Conservation (phyloP, 1,284 basidiomycete species). For the Cutaneotrichosporon cavernicola region DNA sequence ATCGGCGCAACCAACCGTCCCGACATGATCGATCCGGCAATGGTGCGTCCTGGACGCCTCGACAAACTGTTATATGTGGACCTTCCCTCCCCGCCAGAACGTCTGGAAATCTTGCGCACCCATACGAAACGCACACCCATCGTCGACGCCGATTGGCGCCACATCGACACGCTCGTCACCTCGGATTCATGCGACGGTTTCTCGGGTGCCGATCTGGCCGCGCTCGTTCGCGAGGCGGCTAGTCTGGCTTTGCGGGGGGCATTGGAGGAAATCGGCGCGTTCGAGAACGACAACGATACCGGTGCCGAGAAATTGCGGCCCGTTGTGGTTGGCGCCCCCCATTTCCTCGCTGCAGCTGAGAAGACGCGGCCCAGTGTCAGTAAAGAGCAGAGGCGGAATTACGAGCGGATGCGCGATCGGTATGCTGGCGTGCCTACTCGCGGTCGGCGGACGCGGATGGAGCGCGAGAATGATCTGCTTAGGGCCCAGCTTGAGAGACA, state of each 20-base stretch:
- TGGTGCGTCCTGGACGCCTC: constrained; percentile 92
- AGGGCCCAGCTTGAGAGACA: constrained; percentile 2
- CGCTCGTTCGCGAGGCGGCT: constrained; percentile 84
- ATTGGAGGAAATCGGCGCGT: constrained; percentile 62
- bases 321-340: constrained; percentile 58
- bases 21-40: constrained; percentile 98
- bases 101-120: constrained; percentile 81
- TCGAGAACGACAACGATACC: constrained; percentile 56
- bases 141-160: constrained; percentile 50
- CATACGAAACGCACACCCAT: constrained; percentile 71
- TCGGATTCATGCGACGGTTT: constrained; percentile 73
- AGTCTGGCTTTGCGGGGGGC: constrained; percentile 75
- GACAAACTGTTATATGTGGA: constrained; percentile 98
- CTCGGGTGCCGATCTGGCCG: constrained; percentile 84
- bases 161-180: constrained; percentile 42
- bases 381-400: constrained; percentile 72
- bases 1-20: constrained; percentile 98
- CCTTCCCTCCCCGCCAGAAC: constrained; percentile 72
- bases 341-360: constrained; percentile 73
- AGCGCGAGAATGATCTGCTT: constrained; percentile 29
- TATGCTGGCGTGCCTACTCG: constrained; percentile 66
- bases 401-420: constrained; percentile 73
- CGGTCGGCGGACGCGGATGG: constrained; percentile 40
- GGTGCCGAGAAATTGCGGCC: constrained; percentile 22
- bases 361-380: constrained; percentile 89